Evolutionary conservation across 2,329 filamentous ascomycete genomes (phyloP), one percentile per base, ranked within the genome.

Genomic region (Dichotomopilus funicola): DNA sequence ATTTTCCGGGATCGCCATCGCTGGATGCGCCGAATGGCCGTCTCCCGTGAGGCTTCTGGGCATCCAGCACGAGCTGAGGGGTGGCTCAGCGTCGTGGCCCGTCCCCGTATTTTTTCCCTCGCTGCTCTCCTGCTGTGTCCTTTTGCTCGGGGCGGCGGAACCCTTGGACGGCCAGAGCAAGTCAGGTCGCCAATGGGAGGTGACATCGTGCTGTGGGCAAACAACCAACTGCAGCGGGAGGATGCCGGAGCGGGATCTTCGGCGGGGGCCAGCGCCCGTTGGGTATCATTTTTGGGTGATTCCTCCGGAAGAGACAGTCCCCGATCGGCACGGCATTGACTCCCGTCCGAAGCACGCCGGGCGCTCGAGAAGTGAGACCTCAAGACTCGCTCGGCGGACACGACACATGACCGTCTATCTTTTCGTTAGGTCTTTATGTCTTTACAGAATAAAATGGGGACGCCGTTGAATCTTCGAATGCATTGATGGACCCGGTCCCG

Each of bases 121-220:
- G 19, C 19, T 27, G 19, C 19, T 27, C 19, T 27, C 19, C 19
- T 36, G 43, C 40, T 13, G 44, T n/a, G 13, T 43, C 34, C 8
- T 31, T 4, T 10, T 31, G 19, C 8, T 40, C 31, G 13, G 43
- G 33, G 49, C 49, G 51, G 49, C 49, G 47, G 43, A 50, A 41
- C 36, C 50, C 45, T 9, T 38, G 10, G 37, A 52, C 10, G 46
- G 36, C 44, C 44, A 35, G n/a, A 13, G 34, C 33, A 36, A 36
- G 37, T 35, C 35, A 60, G 59, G 56, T 51, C 41, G 51, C 59
- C 56, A 59, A 59, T 59, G 44, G 12, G 38, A 35, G 9, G 51
- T 38, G 5, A 40, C 40, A 43, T 50, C 19, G 46, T n/a, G 19
- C 19, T 31, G 13, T 19, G 35, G 36, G 43, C 12, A 31, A 38